A percentile compares a stretch with the other conserved stretches of the same genome.
phyloP scores from a whole-genome alignment of 768 basidiomycete species.

The Leccinellum luteum region DNA sequence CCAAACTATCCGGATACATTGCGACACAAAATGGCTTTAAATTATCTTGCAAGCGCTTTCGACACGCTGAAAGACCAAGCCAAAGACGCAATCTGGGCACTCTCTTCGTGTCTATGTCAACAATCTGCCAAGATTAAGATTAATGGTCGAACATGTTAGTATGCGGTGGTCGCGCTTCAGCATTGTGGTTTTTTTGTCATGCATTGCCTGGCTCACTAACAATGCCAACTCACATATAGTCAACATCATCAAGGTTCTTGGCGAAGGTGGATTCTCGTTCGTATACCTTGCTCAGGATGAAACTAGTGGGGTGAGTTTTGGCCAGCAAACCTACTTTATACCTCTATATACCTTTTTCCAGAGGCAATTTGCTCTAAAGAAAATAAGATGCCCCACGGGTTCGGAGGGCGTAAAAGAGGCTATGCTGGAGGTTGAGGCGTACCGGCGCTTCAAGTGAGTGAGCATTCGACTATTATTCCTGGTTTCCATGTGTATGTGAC shows the following conservation, averaged over 20 bases:
- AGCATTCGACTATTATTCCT: not conserved
- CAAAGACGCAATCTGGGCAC: slow-evolving; percentile 79
- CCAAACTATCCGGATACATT: not conserved
- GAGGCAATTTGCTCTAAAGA: slow-evolving; percentile 95
- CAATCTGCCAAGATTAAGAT: slow-evolving; percentile 90
- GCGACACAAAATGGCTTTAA: slow-evolving; percentile 27
- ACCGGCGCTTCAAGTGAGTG: slow-evolving; percentile 87
- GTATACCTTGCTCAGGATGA: slow-evolving; percentile 89
- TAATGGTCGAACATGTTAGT: slow-evolving; percentile 89
- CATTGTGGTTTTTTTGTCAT: slow-evolving; percentile 2
- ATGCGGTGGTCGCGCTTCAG: slow-evolving; percentile 1
- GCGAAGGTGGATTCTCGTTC: slow-evolving; percentile 95
- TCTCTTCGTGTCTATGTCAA: slow-evolving; percentile 78
- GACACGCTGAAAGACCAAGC: slow-evolving; percentile 68
- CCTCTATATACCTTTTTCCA: slow-evolving; percentile 28
- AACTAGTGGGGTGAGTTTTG: slow-evolving; percentile 65
- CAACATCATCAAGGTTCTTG: slow-evolving; percentile 87
- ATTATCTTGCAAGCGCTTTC: slow-evolving; percentile 40
- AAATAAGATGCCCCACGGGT: slow-evolving; percentile 90
- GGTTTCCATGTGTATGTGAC: not conserved
- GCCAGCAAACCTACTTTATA: not conserved
- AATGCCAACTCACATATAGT: slow-evolving; percentile 44
- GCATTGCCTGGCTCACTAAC: slow-evolving; percentile 1
- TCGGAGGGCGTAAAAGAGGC: slow-evolving; percentile 85
- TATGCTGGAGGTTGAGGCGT: slow-evolving; percentile 89